Conservation (phyloP, 768 basidiomycete genomes). For the Suillus hirtellus region DNA sequence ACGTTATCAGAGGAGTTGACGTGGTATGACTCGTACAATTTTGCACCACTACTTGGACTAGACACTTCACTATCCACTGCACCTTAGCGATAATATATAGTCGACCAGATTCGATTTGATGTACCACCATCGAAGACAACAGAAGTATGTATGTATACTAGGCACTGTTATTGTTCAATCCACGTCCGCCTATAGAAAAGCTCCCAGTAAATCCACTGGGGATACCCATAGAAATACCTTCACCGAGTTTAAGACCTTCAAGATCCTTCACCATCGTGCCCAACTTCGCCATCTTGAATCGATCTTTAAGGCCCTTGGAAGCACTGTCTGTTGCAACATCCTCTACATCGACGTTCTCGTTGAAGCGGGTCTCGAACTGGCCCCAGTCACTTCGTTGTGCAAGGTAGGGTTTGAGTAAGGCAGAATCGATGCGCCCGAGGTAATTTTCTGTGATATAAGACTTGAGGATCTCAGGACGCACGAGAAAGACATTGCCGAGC, state of each 20-base stretch:
- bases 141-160: background rate
- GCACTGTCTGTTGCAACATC: conserved; percentile 42
- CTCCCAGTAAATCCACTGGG: conserved; percentile 57
- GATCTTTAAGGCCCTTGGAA: conserved; percentile 53
- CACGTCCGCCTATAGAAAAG: conserved; percentile 49
- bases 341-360: conserved; percentile 50
- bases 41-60: background rate
- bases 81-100: background rate
- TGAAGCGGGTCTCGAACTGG: conserved; percentile 80
- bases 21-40: background rate
- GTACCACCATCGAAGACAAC: background rate
- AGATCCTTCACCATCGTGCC: conserved; percentile 89
- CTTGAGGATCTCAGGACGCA: conserved; percentile 91
- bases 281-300: conserved; percentile 65
- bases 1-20: conserved; percentile 6
- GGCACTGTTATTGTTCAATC: conserved; percentile 34
- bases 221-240: conserved; percentile 59
- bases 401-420: conserved; percentile 87
- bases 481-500: conserved; percentile 95
- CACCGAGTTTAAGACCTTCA: conserved; percentile 62
- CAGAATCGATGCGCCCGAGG: conserved; percentile 87
- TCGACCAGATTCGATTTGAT: background rate
- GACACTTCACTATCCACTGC: background rate
- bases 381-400: conserved; percentile 90
- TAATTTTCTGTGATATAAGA: conserved; percentile 95